phyloP scores from a whole-genome alignment of 179 eudicot genomes.

The Beta macrorhiza region DNA sequence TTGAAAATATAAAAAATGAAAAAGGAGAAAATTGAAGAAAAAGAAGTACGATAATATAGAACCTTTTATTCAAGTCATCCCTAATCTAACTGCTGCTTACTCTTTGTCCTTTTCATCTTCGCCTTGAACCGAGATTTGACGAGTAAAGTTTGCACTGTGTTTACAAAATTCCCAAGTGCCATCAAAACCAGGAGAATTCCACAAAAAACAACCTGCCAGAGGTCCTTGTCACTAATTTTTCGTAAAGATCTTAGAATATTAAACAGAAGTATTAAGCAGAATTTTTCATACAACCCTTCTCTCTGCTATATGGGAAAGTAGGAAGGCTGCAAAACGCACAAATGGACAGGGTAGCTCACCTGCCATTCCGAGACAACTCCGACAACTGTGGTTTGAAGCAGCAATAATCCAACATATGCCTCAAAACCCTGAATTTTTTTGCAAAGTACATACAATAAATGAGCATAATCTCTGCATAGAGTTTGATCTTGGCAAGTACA shows the following conservation, averaged over 20 bases:
- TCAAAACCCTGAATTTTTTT: slow-evolving; percentile 42
- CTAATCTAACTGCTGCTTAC: slow-evolving; percentile 44
- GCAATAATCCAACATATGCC: slow-evolving; percentile 50
- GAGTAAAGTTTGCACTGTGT: slow-evolving; percentile 47
- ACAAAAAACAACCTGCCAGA: slow-evolving; percentile 48
- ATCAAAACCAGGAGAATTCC: slow-evolving; percentile 47
- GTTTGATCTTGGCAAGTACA: not conserved
- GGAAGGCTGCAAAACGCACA: not conserved
- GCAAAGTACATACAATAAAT: not conserved
- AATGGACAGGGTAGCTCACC: slow-evolving; percentile 28
- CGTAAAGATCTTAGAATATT: not conserved
- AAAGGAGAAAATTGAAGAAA: not conserved
- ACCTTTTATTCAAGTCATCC: not conserved
- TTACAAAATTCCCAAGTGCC: slow-evolving; percentile 51
- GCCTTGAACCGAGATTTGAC: slow-evolving; percentile 53
- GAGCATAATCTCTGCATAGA: slow-evolving; percentile 15
- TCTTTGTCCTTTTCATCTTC: slow-evolving; percentile 51
- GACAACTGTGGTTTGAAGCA: slow-evolving; percentile 47
- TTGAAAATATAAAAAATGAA: not conserved
- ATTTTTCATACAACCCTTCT: not conserved
- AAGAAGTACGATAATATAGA: not conserved
- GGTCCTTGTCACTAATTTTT: not conserved
- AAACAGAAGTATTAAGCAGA: not conserved
- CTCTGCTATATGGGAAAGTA: too few species aligned
- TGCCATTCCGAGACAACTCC: slow-evolving; percentile 57